Conservation (phyloP, 495 filamentous ascomycete genomes). For the Umbilicaria muhlenbergii region DNA sequence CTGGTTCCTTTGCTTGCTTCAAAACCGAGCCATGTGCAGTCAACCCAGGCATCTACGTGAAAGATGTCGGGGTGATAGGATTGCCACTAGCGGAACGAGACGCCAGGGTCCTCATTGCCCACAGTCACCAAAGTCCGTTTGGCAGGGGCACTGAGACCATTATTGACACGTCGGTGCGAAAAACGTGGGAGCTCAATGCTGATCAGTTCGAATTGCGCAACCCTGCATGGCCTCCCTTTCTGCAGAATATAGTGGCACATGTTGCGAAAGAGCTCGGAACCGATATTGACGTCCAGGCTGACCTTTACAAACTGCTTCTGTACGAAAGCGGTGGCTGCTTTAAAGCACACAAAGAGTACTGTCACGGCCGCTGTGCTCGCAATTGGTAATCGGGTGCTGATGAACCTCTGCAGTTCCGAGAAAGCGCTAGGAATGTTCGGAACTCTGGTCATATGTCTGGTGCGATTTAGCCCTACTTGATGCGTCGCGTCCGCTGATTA, state of each 20-base stretch:
- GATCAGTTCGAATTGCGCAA: slow-evolving; percentile 26
- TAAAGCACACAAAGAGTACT: slow-evolving; percentile 31
- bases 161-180: slow-evolving; percentile 30
- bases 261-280: slow-evolving; percentile 7
- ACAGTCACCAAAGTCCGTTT: slow-evolving; percentile 28
- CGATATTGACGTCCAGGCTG: slow-evolving; percentile 11
- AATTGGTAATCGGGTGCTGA: neutral
- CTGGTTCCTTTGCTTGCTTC: slow-evolving; percentile 1
- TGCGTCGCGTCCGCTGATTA: no score
- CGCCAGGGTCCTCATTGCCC: slow-evolving; percentile 23
- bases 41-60: slow-evolving; percentile 24
- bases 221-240: slow-evolving; percentile 15
- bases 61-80: slow-evolving; percentile 22
- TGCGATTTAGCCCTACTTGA: no score
- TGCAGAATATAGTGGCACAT: neutral
- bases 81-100: slow-evolving; percentile 26
- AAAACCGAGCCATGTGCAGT: neutral
- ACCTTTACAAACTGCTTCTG: slow-evolving; percentile 39
- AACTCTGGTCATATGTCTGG: slow-evolving; percentile 30
- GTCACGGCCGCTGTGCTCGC: neutral
- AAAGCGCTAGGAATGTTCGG: slow-evolving; percentile 41
- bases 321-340: slow-evolving; percentile 41
- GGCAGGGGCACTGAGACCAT: slow-evolving; percentile 29
- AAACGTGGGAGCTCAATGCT: slow-evolving; percentile 34
- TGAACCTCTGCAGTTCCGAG: slow-evolving; percentile 18